These are phyloP conservation scores for Auricularia sp. DNA, from an alignment of 768 basidiomycete genomes.

Conservation along the genomic window DNA sequence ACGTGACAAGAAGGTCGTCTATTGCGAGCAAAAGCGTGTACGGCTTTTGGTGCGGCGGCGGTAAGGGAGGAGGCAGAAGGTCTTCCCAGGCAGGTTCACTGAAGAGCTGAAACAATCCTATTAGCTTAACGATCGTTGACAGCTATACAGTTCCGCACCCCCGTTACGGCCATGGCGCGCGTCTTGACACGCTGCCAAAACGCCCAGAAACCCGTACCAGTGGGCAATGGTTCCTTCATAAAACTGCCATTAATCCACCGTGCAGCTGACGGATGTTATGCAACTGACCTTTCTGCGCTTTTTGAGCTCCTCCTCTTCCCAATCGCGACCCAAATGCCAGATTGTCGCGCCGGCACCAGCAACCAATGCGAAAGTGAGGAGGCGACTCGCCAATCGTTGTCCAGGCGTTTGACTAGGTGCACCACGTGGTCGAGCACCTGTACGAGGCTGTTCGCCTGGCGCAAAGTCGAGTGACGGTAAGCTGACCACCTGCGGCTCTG, in stretches of 20 bases:
- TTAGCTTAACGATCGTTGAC: background rate
- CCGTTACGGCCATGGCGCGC: constrained; percentile 57
- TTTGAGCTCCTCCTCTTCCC: constrained; percentile 64
- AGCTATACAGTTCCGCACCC: constrained; percentile 36
- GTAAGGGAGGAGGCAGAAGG: constrained; percentile 78
- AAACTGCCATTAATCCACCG: background rate
- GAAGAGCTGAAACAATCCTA: constrained; percentile 50
- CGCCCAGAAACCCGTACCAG: constrained; percentile 28
- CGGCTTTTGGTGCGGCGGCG: constrained; percentile 74
- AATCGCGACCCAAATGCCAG: constrained; percentile 67
- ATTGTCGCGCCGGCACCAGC: constrained; percentile 48
- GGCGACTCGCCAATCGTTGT: background rate
- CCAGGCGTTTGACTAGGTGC: background rate
- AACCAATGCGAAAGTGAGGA: constrained; percentile 27
- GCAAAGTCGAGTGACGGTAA: background rate
- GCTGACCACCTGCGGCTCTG: background rate
- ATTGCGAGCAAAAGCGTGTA: constrained; percentile 87
- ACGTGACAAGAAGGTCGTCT: constrained; percentile 85
- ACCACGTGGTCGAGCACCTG: background rate
- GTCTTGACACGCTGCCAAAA: constrained; percentile 52
- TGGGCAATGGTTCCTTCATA: constrained; percentile 1
- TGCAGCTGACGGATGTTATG: constrained; percentile 2
- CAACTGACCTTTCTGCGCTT: constrained; percentile 48
- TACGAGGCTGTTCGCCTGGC: background rate
- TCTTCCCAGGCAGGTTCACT: constrained; percentile 91